A percentile compares a stretch with the other conserved stretches of the same genome.
Conservation (phyloP, 176 grass and related monocot species). For the Phyllostachys edulis region DNA sequence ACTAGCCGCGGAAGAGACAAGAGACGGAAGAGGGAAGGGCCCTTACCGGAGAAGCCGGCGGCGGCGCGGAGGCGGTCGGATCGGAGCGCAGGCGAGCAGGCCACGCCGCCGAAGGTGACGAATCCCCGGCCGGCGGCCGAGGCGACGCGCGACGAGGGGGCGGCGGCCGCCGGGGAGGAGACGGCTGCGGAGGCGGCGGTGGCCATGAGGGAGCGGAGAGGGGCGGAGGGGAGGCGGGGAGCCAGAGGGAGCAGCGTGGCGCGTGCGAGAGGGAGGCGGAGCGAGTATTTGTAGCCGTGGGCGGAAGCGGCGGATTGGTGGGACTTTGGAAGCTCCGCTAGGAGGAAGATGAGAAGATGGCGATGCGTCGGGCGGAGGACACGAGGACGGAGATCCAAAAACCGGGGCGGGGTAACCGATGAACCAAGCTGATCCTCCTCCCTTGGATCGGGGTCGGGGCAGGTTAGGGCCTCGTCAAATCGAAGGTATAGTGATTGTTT, state of each 20-base stretch:
- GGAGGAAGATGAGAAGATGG: not conserved
- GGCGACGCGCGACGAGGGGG: not conserved
- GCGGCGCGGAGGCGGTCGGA: not conserved
- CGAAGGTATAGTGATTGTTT: too few relatives aligned
- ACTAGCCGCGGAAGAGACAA: not conserved
- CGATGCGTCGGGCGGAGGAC: conserved; percentile 39
- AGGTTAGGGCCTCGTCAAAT: too few relatives aligned
- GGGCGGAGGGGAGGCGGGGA: conserved; percentile 28
- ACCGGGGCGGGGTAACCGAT: too few relatives aligned
- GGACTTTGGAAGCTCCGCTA: conserved; percentile 37
- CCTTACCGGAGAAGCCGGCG: conserved; percentile 29
- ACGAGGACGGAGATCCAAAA: too few relatives aligned
- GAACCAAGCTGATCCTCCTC: too few relatives aligned
- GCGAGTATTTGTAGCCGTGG: conserved; percentile 34
- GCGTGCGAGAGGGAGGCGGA: not conserved
- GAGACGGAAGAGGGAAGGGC: not conserved
- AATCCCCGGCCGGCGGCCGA: conserved; percentile 19
- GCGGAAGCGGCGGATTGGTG: not conserved
- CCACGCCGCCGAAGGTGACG: conserved; percentile 26
- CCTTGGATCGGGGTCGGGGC: too few relatives aligned
- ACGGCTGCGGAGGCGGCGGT: conserved; percentile 6
- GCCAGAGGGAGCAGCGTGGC: conserved; percentile 43
- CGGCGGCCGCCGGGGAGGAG: conserved; percentile 24
- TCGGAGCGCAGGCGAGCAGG: conserved; percentile 18
- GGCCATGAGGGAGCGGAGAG: conserved; percentile 43